These are phyloP conservation scores for Nigrograna mackinnonii DNA, from an alignment of 2,329 filamentous ascomycete genomes.

Conservation along the genomic window DNA sequence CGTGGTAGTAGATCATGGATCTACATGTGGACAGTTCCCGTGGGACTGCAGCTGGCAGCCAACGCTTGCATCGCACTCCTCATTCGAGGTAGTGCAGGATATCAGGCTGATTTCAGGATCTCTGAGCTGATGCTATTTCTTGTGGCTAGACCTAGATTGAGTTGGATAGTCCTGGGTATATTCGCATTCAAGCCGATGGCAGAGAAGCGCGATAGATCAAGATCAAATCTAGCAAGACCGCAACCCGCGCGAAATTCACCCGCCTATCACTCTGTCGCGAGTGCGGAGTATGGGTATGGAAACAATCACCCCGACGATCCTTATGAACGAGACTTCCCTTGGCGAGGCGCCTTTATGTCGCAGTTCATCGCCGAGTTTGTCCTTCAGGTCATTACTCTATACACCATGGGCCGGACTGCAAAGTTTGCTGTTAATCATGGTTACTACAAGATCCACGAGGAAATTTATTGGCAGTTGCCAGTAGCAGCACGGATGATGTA, in stretches of 20 bases:
- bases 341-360: slow-evolving; percentile 12
- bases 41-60: slow-evolving; percentile 10
- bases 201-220: not conserved
- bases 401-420: slow-evolving; percentile 13
- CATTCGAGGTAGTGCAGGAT: slow-evolving; percentile 7
- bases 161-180: slow-evolving; percentile 10
- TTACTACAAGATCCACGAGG: slow-evolving; percentile 6
- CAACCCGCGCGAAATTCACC: not conserved
- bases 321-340: slow-evolving; percentile 5
- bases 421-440: slow-evolving; percentile 9
- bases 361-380: slow-evolving; percentile 14
- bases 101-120: slow-evolving; percentile 8
- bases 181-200: slow-evolving; percentile 7
- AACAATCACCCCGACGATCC: not conserved
- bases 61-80: slow-evolving; percentile 10
- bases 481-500: slow-evolving; percentile 9
- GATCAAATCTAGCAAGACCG: not conserved
- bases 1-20: slow-evolving; percentile 6
- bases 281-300: not conserved
- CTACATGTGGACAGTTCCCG: slow-evolving; percentile 10
- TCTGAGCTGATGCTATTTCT: slow-evolving; percentile 13
- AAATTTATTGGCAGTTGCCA: slow-evolving; percentile 4
- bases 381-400: slow-evolving; percentile 11
- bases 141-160: slow-evolving; percentile 7
- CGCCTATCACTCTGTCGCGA: not conserved